A percentile compares a stretch with the other conserved stretches of the same genome.
Conservation (phyloP, 768 basidiomycete species). For the Mycena pura region DNA sequence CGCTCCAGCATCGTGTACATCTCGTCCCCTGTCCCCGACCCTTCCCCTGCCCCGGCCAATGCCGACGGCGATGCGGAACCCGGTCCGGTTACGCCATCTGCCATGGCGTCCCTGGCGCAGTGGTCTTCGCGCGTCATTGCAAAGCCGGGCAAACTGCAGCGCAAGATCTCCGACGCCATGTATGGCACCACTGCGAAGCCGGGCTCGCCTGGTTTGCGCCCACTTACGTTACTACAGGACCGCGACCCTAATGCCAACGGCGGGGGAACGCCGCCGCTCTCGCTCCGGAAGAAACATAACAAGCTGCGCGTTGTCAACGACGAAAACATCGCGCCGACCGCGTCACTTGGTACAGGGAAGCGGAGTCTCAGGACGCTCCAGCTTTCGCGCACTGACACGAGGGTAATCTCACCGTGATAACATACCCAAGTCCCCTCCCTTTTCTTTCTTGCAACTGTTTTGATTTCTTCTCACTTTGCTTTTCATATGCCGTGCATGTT, state of each 20-base stretch:
- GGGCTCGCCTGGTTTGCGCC: conserved; percentile 60
- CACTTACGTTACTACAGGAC: conserved; percentile 68
- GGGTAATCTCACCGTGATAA: conserved; percentile 11
- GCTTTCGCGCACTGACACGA: conserved; percentile 67
- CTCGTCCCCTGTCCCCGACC: conserved; percentile 57
- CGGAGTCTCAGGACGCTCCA: conserved; percentile 65
- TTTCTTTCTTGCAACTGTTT: conserved; percentile 15
- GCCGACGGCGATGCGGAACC: conserved; percentile 17
- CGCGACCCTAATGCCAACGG: conserved; percentile 50
- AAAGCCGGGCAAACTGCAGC: conserved; percentile 55
- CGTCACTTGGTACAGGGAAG: conserved; percentile 39
- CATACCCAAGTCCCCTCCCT: conserved; percentile 13
- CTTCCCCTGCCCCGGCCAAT: conserved; percentile 32
- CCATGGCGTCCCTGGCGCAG: conserved; percentile 48
- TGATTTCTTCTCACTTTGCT: conserved; percentile 12
- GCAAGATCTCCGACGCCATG: conserved; percentile 44
- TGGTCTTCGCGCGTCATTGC: conserved; percentile 61
- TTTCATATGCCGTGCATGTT: conserved; percentile 18
- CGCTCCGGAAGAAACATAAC: conserved; percentile 63
- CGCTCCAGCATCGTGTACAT: conserved; percentile 72
- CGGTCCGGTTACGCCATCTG: conserved; percentile 36
- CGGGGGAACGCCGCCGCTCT: conserved; percentile 58
- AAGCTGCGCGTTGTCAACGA: conserved; percentile 44
- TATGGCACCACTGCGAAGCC: conserved; percentile 39
- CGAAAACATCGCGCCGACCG: conserved; percentile 41